Percentiles rank a stretch among this genome's conserved stretches.
Evolutionary conservation across 768 basidiomycete genomes (phyloP).

Genomic region (Gyrodon lividus): DNA sequence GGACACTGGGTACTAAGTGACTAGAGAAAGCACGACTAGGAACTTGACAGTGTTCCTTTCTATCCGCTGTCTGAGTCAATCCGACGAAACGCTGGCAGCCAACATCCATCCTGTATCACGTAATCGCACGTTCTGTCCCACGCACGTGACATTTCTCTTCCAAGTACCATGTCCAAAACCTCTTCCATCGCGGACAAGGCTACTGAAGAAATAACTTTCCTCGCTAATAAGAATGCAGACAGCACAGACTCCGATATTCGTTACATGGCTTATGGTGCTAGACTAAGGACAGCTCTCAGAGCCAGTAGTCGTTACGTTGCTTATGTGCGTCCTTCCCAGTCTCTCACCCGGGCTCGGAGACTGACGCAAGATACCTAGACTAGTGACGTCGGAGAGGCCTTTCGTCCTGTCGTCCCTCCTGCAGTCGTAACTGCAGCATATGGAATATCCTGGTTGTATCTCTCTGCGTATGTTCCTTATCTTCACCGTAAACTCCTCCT

Average conservation of each 20-base stretch:
- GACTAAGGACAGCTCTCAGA: slow-evolving; percentile 71
- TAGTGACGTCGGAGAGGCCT: slow-evolving; percentile 82
- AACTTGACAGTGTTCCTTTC: neutral
- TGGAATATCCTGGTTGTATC: slow-evolving; percentile 80
- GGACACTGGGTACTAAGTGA: neutral
- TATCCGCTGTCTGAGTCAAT: too few species aligned
- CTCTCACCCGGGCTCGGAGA: neutral
- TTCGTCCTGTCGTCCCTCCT: slow-evolving; percentile 75
- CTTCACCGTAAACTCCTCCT: neutral
- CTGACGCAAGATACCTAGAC: slow-evolving; percentile 46
- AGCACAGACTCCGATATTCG: slow-evolving; percentile 67
- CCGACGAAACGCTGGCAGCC: too few species aligned
- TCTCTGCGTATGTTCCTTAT: slow-evolving; percentile 49
- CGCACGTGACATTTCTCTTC: neutral
- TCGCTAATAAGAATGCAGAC: slow-evolving; percentile 64
- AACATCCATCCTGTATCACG: too few species aligned
- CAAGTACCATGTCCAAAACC: slow-evolving; percentile 12
- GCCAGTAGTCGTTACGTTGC: slow-evolving; percentile 73
- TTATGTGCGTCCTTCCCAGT: slow-evolving; percentile 59
- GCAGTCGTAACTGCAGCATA: slow-evolving; percentile 74
- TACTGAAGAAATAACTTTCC: slow-evolving; percentile 49
- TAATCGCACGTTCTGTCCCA: slow-evolving; percentile 11
- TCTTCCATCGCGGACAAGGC: slow-evolving; percentile 30
- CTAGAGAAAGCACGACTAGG: neutral
- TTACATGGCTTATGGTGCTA: slow-evolving; percentile 76